Percentiles rank a stretch among this genome's conserved stretches.
phyloP scores from a whole-genome alignment of 192 early-diverging fungal genomes.

The Backusella macrospora region DNA sequence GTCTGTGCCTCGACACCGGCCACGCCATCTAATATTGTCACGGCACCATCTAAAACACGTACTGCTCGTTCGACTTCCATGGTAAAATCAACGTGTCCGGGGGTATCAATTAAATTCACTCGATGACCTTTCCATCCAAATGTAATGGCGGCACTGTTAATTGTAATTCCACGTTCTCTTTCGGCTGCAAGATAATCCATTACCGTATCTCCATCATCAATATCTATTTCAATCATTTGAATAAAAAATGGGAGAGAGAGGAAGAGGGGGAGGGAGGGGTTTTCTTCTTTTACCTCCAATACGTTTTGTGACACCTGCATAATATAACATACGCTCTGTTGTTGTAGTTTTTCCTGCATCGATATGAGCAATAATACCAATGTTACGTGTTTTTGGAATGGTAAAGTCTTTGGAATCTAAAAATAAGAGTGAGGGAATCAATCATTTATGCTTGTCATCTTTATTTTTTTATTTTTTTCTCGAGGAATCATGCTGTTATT shows the following conservation, averaged over 20 bases:
- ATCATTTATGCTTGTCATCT: not conserved
- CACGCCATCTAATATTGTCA: slow-evolving; percentile 92
- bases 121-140: slow-evolving; percentile 74
- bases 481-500: no score
- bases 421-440: not conserved
- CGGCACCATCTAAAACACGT: slow-evolving; percentile 92
- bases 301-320: slow-evolving; percentile 85
- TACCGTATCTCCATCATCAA: slow-evolving; percentile 91
- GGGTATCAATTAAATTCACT: slow-evolving; percentile 95
- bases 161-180: slow-evolving; percentile 92
- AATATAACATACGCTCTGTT: slow-evolving; percentile 97
- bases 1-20: slow-evolving; percentile 98
- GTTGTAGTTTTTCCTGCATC: slow-evolving; percentile 98
- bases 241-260: no score
- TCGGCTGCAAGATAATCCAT: slow-evolving; percentile 92
- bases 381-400: slow-evolving; percentile 68
- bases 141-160: slow-evolving; percentile 90
- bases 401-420: slow-evolving; percentile 39
- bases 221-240: slow-evolving; percentile 54
- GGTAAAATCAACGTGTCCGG: slow-evolving; percentile 95
- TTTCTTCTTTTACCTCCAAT: slow-evolving; percentile 68
- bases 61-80: slow-evolving; percentile 94
- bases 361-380: slow-evolving; percentile 97
- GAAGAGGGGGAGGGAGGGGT: no score
- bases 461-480: not conserved